Conservation (phyloP, 208 protist species). For the Crithidia mellificae region DNA sequence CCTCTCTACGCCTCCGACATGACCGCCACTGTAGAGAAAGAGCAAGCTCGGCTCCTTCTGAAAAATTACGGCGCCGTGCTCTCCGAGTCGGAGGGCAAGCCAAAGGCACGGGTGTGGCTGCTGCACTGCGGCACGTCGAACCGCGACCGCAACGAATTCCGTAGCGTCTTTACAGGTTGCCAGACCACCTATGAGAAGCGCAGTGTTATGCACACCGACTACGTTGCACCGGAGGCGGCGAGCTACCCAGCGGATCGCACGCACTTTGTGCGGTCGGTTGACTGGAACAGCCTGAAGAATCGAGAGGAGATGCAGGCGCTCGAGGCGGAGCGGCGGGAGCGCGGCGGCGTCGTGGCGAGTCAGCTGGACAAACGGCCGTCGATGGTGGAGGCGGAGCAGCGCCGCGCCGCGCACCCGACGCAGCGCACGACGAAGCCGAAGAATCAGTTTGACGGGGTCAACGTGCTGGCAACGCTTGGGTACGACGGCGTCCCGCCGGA, state of each 20-base stretch:
- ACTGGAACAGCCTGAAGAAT: slow-evolving; percentile 66
- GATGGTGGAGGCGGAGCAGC: slow-evolving; percentile 28
- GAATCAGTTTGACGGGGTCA: slow-evolving; percentile 85
- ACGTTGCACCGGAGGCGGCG: slow-evolving; percentile 51
- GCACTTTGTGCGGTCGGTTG: slow-evolving; percentile 61
- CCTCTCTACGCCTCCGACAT: slow-evolving; percentile 36
- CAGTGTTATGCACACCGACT: slow-evolving; percentile 72
- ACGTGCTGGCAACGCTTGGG: slow-evolving; percentile 57
- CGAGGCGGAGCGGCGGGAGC: slow-evolving; percentile 27
- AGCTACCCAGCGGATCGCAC: slow-evolving; percentile 60
- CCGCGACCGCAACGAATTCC: slow-evolving; percentile 64
- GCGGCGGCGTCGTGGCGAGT: slow-evolving; percentile 1
- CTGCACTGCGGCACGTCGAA: slow-evolving; percentile 39
- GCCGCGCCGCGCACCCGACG: slow-evolving; percentile 10
- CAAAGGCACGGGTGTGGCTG: slow-evolving; percentile 64
- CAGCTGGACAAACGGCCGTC: slow-evolving; percentile 24
- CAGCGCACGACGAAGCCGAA: slow-evolving; percentile 75
- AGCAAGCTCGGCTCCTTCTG: slow-evolving; percentile 63
- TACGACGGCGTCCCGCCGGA: slow-evolving; percentile 44
- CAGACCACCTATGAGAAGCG: slow-evolving; percentile 51
- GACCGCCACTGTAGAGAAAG: slow-evolving; percentile 38
- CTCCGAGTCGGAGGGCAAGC: slow-evolving; percentile 59
- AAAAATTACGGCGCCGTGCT: slow-evolving; percentile 62
- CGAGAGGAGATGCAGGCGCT: slow-evolving; percentile 40
- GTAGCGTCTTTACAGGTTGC: slow-evolving; percentile 77